phyloP scores from a whole-genome alignment of 306 rosid species.

The Fragaria vesca region DNA sequence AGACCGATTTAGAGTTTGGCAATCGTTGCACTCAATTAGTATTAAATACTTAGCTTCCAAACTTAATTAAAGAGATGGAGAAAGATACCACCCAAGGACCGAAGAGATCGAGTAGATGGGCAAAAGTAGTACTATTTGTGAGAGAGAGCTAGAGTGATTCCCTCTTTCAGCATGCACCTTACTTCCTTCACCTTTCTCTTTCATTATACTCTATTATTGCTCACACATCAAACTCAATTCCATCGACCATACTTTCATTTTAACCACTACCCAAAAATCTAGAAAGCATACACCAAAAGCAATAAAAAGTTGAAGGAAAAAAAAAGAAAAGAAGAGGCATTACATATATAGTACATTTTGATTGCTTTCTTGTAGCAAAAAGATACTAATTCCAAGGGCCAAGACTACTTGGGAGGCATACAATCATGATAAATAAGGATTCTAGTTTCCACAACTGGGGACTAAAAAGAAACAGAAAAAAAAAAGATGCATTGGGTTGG shows the following conservation, averaged over 20 bases:
- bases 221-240: constrained; percentile 50
- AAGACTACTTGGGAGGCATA: constrained; percentile 16
- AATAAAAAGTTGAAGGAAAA: constrained; percentile 24
- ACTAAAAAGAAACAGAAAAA: constrained; percentile 6
- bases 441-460: constrained; percentile 21
- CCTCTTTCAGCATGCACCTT: constrained; percentile 9
- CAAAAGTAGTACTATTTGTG: background rate
- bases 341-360: constrained; percentile 2
- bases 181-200: constrained; percentile 41
- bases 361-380: constrained; percentile 21
- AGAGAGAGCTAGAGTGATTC: constrained; percentile 37
- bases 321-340: background rate
- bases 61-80: constrained; percentile 28
- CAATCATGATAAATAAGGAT: constrained; percentile 11
- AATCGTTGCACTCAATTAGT: background rate
- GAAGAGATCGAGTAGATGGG: constrained; percentile 40
- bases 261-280: constrained; percentile 49
- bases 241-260: constrained; percentile 41
- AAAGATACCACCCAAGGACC: constrained; percentile 22
- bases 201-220: constrained; percentile 52
- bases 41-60: constrained; percentile 15
- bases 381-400: constrained; percentile 11
- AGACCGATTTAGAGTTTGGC: background rate
- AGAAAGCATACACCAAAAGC: constrained; percentile 32
- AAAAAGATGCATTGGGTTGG: constrained; percentile 1